Base-by-base conservation (phyloP, 2,329 filamentous ascomycete genomes). In the Aspergillus tubingensis region DNA sequence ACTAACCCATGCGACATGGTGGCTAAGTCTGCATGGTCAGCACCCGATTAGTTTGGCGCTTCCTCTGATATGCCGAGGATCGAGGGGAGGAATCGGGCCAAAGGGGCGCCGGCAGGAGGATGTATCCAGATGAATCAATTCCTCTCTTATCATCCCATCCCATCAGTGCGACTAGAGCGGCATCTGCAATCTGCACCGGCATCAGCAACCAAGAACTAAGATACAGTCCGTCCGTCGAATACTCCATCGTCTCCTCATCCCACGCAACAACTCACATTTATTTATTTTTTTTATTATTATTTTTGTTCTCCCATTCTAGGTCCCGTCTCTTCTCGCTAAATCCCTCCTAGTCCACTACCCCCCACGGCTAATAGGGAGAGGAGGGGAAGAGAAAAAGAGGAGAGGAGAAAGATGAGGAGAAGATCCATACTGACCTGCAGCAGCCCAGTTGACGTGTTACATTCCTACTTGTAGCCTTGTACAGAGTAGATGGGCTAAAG, bases 401-500 rank as follows among this genome's bases (percentile, higher is more conserved):
- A 13, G n/a, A 27, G 38, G 30, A 62, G 51, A 25, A 54, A 32
- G 50, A 30, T 38, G 38, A 39, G 32, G 32, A 39, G 19, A 55
- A 27, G 32, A 58, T 54, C 52, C 32, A 19, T 53, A 47, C 32
- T 23, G 39, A 54, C 57, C 41, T 57, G 57, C 39, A 57, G 49
- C 47, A 47, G 52, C n/a, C 23, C 32, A 54, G 38, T 60, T 39
- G 60, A 62, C 60, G 60, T 62, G 60, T 62, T 60, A 55, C 41
- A 53, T 54, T 58, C 41, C 23, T 38, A 62, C 60, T 56, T 60
- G 57, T 57, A 57, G 41, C 50, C 32, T 13, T 27, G 21, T 27
- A 36, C 32, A 36, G 32, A 36, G 32, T 36, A 44, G 41, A 21
- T 11, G 41, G 41, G 41, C 41, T 10, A 21, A 44, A 44, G 41